phyloP scores from a whole-genome alignment of 2,329 filamentous ascomycete species.

The Beauveria brongniartii region DNA sequence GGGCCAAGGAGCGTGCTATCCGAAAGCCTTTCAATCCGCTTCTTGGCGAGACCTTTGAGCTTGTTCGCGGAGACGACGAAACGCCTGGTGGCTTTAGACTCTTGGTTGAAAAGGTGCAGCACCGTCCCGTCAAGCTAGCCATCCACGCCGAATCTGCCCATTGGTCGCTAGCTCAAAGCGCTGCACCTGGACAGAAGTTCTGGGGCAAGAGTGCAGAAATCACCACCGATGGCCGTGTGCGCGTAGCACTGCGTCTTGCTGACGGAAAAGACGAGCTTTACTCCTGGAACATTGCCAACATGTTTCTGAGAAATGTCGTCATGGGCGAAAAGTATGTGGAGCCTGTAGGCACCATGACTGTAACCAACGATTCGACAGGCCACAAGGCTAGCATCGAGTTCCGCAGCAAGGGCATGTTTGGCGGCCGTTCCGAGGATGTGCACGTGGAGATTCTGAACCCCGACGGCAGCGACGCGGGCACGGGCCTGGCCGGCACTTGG shows the following conservation, averaged over 20 bases:
- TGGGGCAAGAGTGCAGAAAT: constrained; percentile 97
- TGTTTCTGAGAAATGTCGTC: constrained; percentile 91
- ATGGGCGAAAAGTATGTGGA: constrained; percentile 98
- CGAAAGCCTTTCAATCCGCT: constrained; percentile 97
- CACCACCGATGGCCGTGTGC: constrained; percentile 80
- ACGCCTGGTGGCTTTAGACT: constrained; percentile 70
- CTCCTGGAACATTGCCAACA: constrained; percentile 81
- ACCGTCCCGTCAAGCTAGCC: constrained; percentile 85
- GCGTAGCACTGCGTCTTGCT: constrained; percentile 59
- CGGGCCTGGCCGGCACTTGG: constrained; percentile 76
- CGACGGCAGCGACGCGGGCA: constrained; percentile 56
- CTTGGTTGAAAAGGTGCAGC: constrained; percentile 90
- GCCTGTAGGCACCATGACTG: constrained; percentile 81
- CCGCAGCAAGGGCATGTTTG: constrained; percentile 94
- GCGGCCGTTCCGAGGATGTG: constrained; percentile 86
- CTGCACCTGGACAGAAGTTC: constrained; percentile 89
- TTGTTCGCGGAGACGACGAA: constrained; percentile 75
- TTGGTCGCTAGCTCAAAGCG: constrained; percentile 84
- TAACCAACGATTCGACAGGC: constrained; percentile 76
- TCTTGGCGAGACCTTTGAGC: constrained; percentile 90
- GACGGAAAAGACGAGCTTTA: constrained; percentile 72
- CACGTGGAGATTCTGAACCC: constrained; percentile 63
- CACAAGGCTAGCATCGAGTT: constrained; percentile 83
- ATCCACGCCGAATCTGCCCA: constrained; percentile 81
- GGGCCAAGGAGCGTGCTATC: constrained; percentile 83